Evolutionary conservation across 306 rosid genomes (phyloP).

Genomic region (Corylus americana): DNA sequence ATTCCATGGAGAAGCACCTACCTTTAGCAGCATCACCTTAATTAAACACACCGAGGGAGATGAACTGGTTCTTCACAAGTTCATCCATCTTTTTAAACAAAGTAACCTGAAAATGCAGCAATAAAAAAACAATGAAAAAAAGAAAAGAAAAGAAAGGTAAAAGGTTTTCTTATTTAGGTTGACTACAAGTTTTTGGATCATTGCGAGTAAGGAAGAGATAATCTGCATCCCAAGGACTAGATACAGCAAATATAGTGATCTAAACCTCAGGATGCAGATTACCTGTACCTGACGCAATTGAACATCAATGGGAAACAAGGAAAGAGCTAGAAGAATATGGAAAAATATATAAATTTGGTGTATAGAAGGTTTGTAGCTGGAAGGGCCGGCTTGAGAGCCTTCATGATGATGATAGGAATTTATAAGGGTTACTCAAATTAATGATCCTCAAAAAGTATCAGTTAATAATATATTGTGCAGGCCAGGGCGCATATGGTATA

Average conservation of each 20-base stretch:
- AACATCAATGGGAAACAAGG: background rate
- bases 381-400: conserved; percentile 14
- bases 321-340: background rate
- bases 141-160: background rate
- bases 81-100: background rate
- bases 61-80: background rate
- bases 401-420: conserved; percentile 35
- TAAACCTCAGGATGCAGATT: conserved; percentile 82
- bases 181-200: background rate
- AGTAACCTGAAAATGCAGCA: conserved; percentile 17
- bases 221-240: conserved; percentile 63
- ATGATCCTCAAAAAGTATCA: conserved; percentile 16
- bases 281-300: conserved; percentile 46
- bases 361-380: conserved; percentile 18
- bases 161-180: background rate
- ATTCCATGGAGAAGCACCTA: background rate
- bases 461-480: conserved; percentile 15
- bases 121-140: background rate
- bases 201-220: conserved; percentile 39
- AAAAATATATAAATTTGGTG: background rate
- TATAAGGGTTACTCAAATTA: conserved; percentile 41
- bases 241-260: conserved; percentile 35
- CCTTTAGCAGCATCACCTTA: background rate
- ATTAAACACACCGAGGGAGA: background rate
- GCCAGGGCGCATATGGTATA: conserved; percentile 25